Base-by-base conservation (phyloP, 2,329 filamentous ascomycete species). In the Verticillium klebahnii region DNA sequence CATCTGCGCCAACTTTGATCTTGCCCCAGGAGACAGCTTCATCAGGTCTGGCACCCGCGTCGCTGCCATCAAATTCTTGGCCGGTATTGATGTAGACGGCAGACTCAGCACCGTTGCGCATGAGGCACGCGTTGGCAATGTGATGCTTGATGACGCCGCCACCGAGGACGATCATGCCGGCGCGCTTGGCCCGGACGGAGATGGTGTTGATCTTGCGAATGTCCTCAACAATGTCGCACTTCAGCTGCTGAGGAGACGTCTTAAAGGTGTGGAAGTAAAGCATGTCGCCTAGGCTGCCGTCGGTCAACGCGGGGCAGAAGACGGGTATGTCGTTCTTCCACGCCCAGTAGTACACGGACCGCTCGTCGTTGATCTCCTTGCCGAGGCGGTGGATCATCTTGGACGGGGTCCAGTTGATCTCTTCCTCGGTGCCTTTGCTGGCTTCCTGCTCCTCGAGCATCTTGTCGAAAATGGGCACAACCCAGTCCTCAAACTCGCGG, bases 1-100 rank as follows among this genome's bases (percentile, higher is more conserved):
- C 90, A 65, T 95, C 89, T 1, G 90, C 95, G 59, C 89, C 91
- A 52, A 88, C 82, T 76, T 96, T 97, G 76, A 99, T 97, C 82
- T 99, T 99, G 3, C 95, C 95, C 95, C 95, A 99, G 65, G 93
- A 97, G 17, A 99, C 91, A 5, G 95, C 95, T 78, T 99, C 95
- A 70, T 99, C 95, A 5, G 95, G 95, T 61, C 95, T 83, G 3
- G 95, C 95, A 1, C 95, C 95, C 0, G 95, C 94, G 78, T 99
- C 95, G 69, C 93, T 97, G 2, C 95, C 95, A 73, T 99, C 95
- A 73, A 97, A 99, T 74, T 99, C 95, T 74, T 97, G 93, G 0
- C 88, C 95, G 1, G 95, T 99, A 76, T 99, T 99, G 75, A 99
- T 92, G 74, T 97, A 99, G 1, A 99, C 95, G 2, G 95, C 95